These are phyloP conservation scores for Dactylellina cionopaga DNA, from an alignment of 2,329 filamentous ascomycete species.

Conservation along the genomic window DNA sequence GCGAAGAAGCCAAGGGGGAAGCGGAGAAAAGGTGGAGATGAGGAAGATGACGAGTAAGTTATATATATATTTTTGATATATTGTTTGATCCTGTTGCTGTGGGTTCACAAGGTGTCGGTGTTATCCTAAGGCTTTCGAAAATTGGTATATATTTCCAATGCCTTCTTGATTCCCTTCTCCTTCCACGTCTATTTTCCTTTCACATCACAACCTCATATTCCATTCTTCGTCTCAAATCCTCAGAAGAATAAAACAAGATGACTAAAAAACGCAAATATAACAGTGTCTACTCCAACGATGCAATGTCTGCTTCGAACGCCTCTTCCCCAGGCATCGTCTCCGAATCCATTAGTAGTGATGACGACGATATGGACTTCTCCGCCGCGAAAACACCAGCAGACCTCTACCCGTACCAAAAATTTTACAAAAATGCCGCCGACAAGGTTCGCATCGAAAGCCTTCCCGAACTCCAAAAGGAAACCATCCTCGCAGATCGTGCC, in stretches of 20 bases:
- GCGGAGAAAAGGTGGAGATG: slow-evolving; percentile 18
- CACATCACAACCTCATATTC: background rate
- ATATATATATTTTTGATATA: background rate
- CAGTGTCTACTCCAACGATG: slow-evolving; percentile 4
- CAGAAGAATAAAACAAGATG: slow-evolving; percentile 16
- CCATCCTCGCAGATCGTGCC: slow-evolving; percentile 86
- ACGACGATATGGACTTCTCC: slow-evolving; percentile 31
- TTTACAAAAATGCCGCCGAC: slow-evolving; percentile 78
- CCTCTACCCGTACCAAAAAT: slow-evolving; percentile 85
- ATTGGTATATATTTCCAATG: slow-evolving; percentile 15
- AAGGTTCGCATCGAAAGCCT: slow-evolving; percentile 82
- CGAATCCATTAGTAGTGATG: slow-evolving; percentile 41
- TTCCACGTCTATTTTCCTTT: background rate
- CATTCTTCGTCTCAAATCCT: background rate
- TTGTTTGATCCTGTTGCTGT: background rate
- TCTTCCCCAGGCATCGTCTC: slow-evolving; percentile 29
- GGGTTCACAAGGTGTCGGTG: background rate
- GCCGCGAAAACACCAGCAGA: slow-evolving; percentile 62
- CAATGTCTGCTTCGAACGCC: slow-evolving; percentile 7
- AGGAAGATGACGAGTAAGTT: slow-evolving; percentile 45
- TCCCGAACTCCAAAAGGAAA: slow-evolving; percentile 90
- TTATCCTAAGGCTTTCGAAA: background rate
- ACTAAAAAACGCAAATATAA: slow-evolving; percentile 6
- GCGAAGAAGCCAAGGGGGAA: slow-evolving; percentile 24
- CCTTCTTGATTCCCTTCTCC: background rate